Evolutionary conservation across 352 stramenopile genomes (phyloP).

Genomic region (Phytopythium aichiense): DNA sequence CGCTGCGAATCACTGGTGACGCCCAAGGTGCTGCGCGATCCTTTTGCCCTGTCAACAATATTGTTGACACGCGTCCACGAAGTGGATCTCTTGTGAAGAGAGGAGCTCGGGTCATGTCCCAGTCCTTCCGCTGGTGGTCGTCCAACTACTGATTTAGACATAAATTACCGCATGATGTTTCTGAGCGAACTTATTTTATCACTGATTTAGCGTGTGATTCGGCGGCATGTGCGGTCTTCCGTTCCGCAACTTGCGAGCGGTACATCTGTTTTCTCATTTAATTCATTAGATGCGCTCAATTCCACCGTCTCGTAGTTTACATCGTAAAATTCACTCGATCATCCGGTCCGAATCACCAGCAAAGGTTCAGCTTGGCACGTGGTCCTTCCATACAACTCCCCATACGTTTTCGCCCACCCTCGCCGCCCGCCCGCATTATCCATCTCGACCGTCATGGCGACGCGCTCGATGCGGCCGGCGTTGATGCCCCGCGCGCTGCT

Average conservation of each 20-base stretch:
- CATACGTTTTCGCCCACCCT: not conserved
- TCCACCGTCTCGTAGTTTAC: not conserved
- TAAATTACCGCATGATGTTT: not conserved
- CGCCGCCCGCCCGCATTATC: not conserved
- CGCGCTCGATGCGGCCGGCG: not conserved
- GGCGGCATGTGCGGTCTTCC: no score
- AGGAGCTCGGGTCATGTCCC: not conserved
- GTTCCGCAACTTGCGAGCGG: no score
- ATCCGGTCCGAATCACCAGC: not conserved
- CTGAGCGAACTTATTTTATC: no score
- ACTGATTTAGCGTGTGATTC: no score
- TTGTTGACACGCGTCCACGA: not conserved
- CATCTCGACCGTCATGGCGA: not conserved
- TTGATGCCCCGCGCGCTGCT: constrained; percentile 15
- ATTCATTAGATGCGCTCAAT: not conserved
- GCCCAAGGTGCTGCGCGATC: not conserved
- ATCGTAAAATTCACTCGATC: not conserved
- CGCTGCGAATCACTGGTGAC: no score
- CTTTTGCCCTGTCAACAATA: constrained; percentile 1
- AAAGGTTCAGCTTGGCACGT: not conserved
- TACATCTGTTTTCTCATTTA: not conserved
- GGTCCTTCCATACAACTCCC: not conserved
- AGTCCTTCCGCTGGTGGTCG: not conserved
- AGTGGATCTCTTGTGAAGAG: not conserved
- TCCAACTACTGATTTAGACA: not conserved